Evolutionary conservation across 345 rosid genomes (phyloP).

Genomic region (Cochlearia excelsa): DNA sequence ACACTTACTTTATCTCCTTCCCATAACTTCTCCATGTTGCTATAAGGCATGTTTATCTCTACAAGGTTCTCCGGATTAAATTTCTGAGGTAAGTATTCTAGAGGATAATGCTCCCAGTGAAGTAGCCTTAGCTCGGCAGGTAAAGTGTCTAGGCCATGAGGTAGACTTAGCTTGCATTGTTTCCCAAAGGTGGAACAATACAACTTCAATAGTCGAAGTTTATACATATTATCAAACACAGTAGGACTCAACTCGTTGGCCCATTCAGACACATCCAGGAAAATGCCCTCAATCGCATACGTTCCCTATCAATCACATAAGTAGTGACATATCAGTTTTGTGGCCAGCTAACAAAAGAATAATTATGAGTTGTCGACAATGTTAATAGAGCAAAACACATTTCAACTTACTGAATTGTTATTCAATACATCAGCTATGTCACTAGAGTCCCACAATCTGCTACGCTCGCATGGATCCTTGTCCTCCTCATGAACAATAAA

Average conservation of each 20-base stretch:
- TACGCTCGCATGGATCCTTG: constrained; percentile 21
- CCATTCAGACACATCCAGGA: constrained; percentile 21
- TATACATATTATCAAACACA: constrained; percentile 27
- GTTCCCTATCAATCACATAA: constrained; percentile 27
- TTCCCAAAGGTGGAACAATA: background rate
- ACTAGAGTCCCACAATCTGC: constrained; percentile 33
- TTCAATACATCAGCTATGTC: constrained; percentile 31
- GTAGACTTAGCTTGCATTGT: background rate
- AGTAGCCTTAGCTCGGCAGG: constrained; percentile 29
- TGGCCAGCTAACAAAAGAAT: no score
- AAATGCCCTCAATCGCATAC: constrained; percentile 32
- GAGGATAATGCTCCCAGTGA: constrained; percentile 30
- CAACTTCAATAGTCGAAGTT: constrained; percentile 29
- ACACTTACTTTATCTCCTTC: constrained; percentile 22
- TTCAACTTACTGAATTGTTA: constrained; percentile 20
- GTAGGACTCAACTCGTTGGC: constrained; percentile 12
- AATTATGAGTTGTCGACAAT: no score
- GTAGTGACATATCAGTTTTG: constrained; percentile 9
- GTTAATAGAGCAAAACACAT: no score
- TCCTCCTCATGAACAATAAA: constrained; percentile 20
- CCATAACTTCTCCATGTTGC: constrained; percentile 29
- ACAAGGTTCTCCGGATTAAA: constrained; percentile 27
- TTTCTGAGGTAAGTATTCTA: constrained; percentile 26
- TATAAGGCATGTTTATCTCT: constrained; percentile 23
- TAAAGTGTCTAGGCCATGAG: constrained; percentile 11